Evolutionary conservation across 148 eudicot genomes (phyloP), one percentile per base, ranked within the genome.

Genomic region (Heliamphora exappendiculata): DNA sequence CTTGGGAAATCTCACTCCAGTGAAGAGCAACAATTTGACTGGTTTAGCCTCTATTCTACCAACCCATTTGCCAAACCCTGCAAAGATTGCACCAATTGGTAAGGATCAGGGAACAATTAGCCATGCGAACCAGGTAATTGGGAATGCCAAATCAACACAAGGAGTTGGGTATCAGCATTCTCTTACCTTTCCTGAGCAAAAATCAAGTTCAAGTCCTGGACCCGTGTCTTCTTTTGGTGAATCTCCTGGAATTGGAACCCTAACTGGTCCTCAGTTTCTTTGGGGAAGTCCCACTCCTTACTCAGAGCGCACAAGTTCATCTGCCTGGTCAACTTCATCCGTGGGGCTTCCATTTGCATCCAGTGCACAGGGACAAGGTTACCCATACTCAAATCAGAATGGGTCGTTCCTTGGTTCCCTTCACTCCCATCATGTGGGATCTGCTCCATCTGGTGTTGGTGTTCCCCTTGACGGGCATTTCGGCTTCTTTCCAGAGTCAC

Each of bases 261-360:
- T 87, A 24, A 79, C 90, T 70, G 88, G 88, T 58, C 85, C 88
- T 49, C 84, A 87, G 80, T 87, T 87, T 81, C 88, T 87, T 20
- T 87, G 88, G 88, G 90, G 88, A 72, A 85, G 86, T 79, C 88
- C 90, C 41, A 77, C 85, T 66, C 70, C 74, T 72, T 74, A 77
- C 53, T 82, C 84, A 1, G 81, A 75, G 69, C 70, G 45, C 71
- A 14, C 64, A 69, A 75, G 78, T 79, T 77, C 87, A 78, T 82
- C 87, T 68, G 77, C 80, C 57, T 83, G 83, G 86, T 57, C 86
- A 55, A 44, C 84, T 17, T 79, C 86, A 50, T 77, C 84, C 0
- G 68, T 76, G 22, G 88, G 84, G 8, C 74, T 37, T 45, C 82
- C 77, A 26, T 77, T 82, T 76, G 45, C 76, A 51, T 39, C 81